Conservation (phyloP, 495 filamentous ascomycete genomes). For the Neurospora terricola region DNA sequence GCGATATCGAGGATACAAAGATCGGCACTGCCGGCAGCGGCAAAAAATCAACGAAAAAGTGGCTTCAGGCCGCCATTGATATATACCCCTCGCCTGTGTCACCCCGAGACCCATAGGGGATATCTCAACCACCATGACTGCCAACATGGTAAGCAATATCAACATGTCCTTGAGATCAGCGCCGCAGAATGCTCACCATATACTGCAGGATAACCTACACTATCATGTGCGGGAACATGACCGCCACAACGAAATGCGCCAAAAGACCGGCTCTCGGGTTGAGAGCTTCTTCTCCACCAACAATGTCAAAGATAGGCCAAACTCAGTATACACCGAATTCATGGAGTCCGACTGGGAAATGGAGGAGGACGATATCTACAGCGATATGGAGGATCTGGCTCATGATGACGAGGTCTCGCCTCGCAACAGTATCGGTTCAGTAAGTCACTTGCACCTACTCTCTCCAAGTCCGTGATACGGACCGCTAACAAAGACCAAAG, state of each 20-base stretch:
- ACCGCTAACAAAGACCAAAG: slow-evolving; percentile 27
- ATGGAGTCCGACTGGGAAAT: slow-evolving; percentile 61
- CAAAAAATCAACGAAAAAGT: neutral
- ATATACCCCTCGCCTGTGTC: neutral
- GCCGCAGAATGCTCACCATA: slow-evolving; percentile 7
- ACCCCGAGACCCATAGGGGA: neutral
- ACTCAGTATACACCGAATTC: slow-evolving; percentile 60
- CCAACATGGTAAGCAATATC: slow-evolving; percentile 1
- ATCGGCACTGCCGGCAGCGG: neutral
- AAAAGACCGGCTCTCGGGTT: slow-evolving; percentile 28
- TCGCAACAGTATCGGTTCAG: slow-evolving; percentile 55
- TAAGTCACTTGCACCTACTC: slow-evolving; percentile 28
- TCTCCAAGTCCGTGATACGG: neutral
- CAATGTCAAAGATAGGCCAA: slow-evolving; percentile 38
- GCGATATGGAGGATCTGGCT: slow-evolving; percentile 37
- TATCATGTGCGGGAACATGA: slow-evolving; percentile 8
- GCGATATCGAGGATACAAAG: neutral
- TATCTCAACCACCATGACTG: slow-evolving; percentile 16
- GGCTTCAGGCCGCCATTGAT: neutral
- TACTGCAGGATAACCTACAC: slow-evolving; percentile 14
- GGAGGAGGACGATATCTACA: slow-evolving; percentile 45
- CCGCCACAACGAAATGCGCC: slow-evolving; percentile 34
- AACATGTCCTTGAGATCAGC: neutral
- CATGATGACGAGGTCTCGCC: slow-evolving; percentile 56
- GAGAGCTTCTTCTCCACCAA: slow-evolving; percentile 34